Conservation (phyloP, 2,329 filamentous ascomycete genomes). For the Coniella lustricola region DNA sequence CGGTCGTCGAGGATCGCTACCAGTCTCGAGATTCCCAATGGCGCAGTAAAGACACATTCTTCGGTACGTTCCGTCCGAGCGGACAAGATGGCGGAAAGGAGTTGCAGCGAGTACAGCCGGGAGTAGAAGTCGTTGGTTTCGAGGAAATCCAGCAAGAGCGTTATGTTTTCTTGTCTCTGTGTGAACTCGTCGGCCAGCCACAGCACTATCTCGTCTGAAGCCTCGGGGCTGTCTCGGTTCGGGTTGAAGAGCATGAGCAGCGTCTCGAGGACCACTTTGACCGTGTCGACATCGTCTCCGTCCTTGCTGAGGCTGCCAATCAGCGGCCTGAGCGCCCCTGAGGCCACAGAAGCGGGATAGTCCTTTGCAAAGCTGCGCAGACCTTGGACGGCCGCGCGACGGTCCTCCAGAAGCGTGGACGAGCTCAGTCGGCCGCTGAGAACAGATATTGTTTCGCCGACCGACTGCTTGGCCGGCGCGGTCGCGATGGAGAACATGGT, state of each 20-base stretch:
- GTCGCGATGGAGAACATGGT: constrained; percentile 58
- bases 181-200: constrained; percentile 99
- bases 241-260: constrained; percentile 83
- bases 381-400: constrained; percentile 85
- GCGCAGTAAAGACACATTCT: constrained; percentile 86
- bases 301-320: constrained; percentile 83
- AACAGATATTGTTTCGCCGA: constrained; percentile 86
- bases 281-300: constrained; percentile 89
- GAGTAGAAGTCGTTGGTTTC: constrained; percentile 85
- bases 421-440: constrained; percentile 81
- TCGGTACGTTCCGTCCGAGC: constrained; percentile 87
- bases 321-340: constrained; percentile 79
- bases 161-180: constrained; percentile 94
- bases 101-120: constrained; percentile 81
- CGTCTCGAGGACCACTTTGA: constrained; percentile 92
- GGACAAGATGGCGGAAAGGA: constrained; percentile 77
- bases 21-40: constrained; percentile 78
- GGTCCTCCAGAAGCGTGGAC: constrained; percentile 88
- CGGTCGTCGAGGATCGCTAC: constrained; percentile 78
- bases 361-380: constrained; percentile 94
- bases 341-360: constrained; percentile 92
- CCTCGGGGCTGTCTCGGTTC: constrained; percentile 70
- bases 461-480: constrained; percentile 91
- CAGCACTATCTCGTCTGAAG: constrained; percentile 88
- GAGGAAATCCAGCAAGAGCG: constrained; percentile 79